Conservation (phyloP, 257 asterid genomes). For the Jaltomata sinuosa region DNA sequence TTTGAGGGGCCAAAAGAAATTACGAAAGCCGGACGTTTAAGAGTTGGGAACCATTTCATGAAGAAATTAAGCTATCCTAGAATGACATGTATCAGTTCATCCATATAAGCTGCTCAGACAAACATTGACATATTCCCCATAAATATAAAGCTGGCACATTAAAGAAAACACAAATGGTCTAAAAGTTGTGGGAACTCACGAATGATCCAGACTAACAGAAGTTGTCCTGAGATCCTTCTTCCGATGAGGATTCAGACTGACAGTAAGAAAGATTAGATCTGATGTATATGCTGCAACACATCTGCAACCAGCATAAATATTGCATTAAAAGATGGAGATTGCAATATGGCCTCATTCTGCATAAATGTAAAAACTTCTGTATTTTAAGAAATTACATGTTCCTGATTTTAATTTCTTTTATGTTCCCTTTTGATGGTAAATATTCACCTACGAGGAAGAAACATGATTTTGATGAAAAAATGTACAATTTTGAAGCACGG, state of each 20-base stretch:
- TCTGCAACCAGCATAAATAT: constrained; percentile 28
- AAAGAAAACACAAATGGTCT: constrained; percentile 2
- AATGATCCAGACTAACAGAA: constrained; percentile 79
- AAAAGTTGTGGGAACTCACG: constrained; percentile 40
- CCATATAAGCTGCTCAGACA: background rate
- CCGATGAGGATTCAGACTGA: constrained; percentile 86
- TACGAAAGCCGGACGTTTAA: background rate
- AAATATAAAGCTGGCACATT: background rate
- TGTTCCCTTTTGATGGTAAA: background rate
- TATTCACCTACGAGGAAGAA: background rate
- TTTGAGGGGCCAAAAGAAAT: background rate
- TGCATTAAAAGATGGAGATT: background rate
- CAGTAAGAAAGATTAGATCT: constrained; percentile 65
- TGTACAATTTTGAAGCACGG: background rate
- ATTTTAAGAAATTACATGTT: background rate
- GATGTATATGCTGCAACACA: constrained; percentile 92
- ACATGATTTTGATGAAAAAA: background rate
- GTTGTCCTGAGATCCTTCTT: constrained; percentile 52
- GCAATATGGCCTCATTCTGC: background rate
- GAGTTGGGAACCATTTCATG: background rate
- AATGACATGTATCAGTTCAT: background rate
- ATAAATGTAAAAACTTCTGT: background rate
- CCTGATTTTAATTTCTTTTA: background rate
- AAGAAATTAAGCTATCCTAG: background rate
- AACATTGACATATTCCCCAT: background rate